Evolutionary conservation across 129 eudicot species (phyloP).

Genomic region (Lactuca saligna): DNA sequence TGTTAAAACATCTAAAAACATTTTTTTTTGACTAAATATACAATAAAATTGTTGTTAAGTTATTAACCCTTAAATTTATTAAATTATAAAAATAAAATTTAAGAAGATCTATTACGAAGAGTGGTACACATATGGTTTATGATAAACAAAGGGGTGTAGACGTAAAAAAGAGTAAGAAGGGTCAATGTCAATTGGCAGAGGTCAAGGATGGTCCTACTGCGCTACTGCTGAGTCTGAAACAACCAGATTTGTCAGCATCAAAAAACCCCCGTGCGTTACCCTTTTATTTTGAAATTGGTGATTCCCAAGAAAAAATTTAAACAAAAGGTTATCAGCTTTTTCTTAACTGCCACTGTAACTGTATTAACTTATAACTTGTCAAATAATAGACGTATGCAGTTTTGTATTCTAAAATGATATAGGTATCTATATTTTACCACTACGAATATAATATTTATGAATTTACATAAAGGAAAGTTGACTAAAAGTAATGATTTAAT

Average conservation of each 20-base stretch:
- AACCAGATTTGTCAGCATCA: conserved; percentile 38
- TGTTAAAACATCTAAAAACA: no score
- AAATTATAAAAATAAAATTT: no score
- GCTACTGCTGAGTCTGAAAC: conserved; percentile 29
- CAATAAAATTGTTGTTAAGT: no score
- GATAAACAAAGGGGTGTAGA: neutral
- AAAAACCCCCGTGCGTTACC: conserved; percentile 39
- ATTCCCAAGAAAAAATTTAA: neutral
- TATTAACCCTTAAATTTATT: no score
- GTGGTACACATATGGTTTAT: no score
- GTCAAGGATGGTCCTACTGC: conserved; percentile 19
- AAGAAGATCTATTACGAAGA: neutral
- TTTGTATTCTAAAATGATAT: no score
- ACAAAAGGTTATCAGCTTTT: conserved; percentile 24
- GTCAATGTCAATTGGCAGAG: conserved; percentile 11
- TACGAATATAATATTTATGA: no score
- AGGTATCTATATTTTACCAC: neutral
- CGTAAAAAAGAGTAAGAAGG: neutral
- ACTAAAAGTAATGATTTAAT: no score
- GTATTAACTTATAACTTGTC: conserved; percentile 5
- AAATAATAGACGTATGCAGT: neutral
- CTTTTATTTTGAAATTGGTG: neutral
- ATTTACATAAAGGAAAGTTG: no score
- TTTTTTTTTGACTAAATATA: no score
- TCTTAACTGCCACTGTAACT: conserved; percentile 20